Evolutionary conservation across 495 filamentous ascomycete species (phyloP), one percentile per base, ranked within the genome.

Genomic region (Hypomontagnella monticulosa): DNA sequence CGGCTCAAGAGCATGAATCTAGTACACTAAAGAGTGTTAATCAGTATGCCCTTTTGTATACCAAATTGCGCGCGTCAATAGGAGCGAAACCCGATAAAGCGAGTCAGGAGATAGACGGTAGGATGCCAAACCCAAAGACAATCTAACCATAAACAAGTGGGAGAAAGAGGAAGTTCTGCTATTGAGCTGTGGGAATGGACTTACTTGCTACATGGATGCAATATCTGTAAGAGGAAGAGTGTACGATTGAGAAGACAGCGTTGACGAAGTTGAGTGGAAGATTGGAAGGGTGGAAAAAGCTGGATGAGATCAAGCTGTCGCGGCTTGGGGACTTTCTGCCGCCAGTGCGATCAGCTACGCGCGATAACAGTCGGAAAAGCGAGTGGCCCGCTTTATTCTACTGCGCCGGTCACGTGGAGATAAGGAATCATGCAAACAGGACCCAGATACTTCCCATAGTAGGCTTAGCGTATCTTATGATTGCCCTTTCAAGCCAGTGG

Each of bases 151-250:
- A 44, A 43, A 55, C 27, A 43, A 61, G 16, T 19, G 8, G 44
- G 36, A 54, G 23, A 51, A 40, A 20, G 42, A 48, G 4, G 23
- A 44, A 50, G 32, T 60, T 8, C 9, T 41, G 4, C 3, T 27
- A 20, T 44, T 20, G 7, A 4, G 14, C 11, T 3, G 54, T 0
- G 4, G 7, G 4, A 16, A 18, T 37, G 30, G 12, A 73, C 64
- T 54, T 46, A 68, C 68, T 51, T 53, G 55, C 71, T 73, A 73
- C 71, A 73, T 73, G 67, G 68, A 66, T 59, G 16, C 55, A 27
- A 48, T 44, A 42, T 16, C 7, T 38, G 47, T 19, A 40, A 2
- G 34, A 34, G 44, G 33, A 50, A 37, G n/a, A 18, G 20, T 4
- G 37, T 4, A 36, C 50, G 40, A 36, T 1, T 4, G 15, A 18